Evolutionary conservation across 768 basidiomycete genomes (phyloP).

Genomic region (Suillus fuscotomentosus): DNA sequence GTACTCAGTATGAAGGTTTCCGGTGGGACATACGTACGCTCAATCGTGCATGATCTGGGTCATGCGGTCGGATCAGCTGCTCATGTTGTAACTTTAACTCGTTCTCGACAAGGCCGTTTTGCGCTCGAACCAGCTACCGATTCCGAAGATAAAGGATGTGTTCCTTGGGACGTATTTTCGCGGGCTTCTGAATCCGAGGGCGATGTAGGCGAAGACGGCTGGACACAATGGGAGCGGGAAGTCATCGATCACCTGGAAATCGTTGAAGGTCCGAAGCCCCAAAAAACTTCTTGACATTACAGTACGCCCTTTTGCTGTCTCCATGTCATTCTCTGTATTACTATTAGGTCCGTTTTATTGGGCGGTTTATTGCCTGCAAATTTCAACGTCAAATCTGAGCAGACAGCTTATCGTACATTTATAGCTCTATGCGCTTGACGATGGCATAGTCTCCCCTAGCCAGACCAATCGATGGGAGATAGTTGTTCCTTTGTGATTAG

Average conservation of each 20-base stretch:
- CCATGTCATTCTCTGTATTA: background rate
- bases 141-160: slow-evolving; percentile 57
- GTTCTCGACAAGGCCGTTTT: slow-evolving; percentile 88
- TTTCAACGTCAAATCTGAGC: background rate
- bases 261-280: slow-evolving; percentile 35
- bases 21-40: slow-evolving; percentile 95
- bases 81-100: slow-evolving; percentile 87
- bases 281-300: slow-evolving; percentile 5
- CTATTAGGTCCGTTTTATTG: background rate
- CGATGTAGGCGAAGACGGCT: slow-evolving; percentile 64
- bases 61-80: slow-evolving; percentile 83
- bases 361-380: background rate
- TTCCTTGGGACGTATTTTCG: slow-evolving; percentile 75
- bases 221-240: slow-evolving; percentile 79
- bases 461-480: background rate
- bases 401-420: slow-evolving; percentile 1
- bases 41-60: slow-evolving; percentile 91
- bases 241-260: slow-evolving; percentile 67
- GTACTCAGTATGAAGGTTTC: slow-evolving; percentile 91
- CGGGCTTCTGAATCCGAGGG: slow-evolving; percentile 52
- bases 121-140: slow-evolving; percentile 44
- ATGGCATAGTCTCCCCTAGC: background rate
- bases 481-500: background rate
- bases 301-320: background rate
- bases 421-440: background rate